Conservation (phyloP, 1,284 basidiomycete genomes). For the Papiliotrema laurentii region DNA sequence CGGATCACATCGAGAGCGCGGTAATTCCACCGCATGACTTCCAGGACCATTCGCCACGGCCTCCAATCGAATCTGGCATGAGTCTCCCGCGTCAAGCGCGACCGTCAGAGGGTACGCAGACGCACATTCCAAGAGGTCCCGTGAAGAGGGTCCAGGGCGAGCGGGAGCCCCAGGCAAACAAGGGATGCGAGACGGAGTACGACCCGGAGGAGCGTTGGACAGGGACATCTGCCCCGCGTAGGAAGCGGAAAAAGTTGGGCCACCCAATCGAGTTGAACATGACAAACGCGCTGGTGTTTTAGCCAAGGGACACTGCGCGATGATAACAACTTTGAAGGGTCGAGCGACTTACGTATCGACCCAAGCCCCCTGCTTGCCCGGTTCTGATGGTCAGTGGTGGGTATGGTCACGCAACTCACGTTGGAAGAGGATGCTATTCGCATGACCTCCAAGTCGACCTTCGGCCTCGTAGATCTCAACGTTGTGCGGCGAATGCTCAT, state of each 20-base stretch:
- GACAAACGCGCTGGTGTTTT: background rate
- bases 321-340: background rate
- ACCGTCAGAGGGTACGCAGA: background rate
- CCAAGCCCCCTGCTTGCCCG: conserved; percentile 51
- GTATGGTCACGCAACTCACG: conserved; percentile 16
- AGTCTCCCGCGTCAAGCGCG: background rate
- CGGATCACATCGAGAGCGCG: conserved; percentile 51
- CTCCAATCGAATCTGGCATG: conserved; percentile 52
- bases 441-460: conserved; percentile 65
- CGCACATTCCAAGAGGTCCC: background rate
- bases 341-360: conserved; percentile 59
- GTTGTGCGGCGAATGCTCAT: conserved; percentile 69
- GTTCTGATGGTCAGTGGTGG: conserved; percentile 12
- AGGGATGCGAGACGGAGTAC: background rate
- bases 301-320: background rate
- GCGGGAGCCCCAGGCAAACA: background rate
- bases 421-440: conserved; percentile 64
- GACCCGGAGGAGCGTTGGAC: background rate
- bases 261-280: conserved; percentile 1
- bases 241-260: conserved; percentile 1
- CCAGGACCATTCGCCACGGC: conserved; percentile 71
- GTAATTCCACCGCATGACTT: conserved; percentile 69
- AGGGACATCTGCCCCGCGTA: background rate
- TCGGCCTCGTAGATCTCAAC: conserved; percentile 71
- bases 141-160: background rate